These are phyloP conservation scores for Ophiostoma australiae DNA, from an alignment of 2,329 filamentous ascomycete genomes.

Conservation along the genomic window DNA sequence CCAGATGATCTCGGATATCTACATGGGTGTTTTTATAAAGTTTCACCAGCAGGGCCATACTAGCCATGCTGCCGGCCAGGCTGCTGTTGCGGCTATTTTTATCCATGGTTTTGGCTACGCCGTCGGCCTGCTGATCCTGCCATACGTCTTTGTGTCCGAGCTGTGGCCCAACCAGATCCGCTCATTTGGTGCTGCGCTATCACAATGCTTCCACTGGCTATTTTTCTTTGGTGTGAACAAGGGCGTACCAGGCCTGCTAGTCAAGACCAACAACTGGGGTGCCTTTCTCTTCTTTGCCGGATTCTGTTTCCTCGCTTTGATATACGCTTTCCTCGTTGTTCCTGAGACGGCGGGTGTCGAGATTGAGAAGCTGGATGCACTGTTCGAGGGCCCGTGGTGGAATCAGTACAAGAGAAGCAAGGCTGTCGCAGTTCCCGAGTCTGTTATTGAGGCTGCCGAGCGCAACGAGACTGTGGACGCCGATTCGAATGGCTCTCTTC, in stretches of 20 bases:
- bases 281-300: constrained; percentile 30
- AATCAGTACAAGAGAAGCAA: constrained; percentile 24
- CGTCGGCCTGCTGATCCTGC: constrained; percentile 37
- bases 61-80: constrained; percentile 31
- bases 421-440: neutral
- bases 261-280: constrained; percentile 33
- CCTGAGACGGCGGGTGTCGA: constrained; percentile 38
- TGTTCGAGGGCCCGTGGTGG: constrained; percentile 36
- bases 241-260: constrained; percentile 34
- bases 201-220: constrained; percentile 38
- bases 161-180: constrained; percentile 44
- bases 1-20: constrained; percentile 41
- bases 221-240: constrained; percentile 37
- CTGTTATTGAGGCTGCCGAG: neutral
- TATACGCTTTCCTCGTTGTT: constrained; percentile 38
- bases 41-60: constrained; percentile 31
- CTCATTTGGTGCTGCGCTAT: constrained; percentile 40
- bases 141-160: constrained; percentile 43
- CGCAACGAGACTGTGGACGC: neutral
- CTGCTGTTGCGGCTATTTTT: constrained; percentile 42
- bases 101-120: constrained; percentile 44
- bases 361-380: constrained; percentile 38
- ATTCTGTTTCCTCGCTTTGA: constrained; percentile 34
- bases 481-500: neutral
- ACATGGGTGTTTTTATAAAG: constrained; percentile 40